Evolutionary conservation across 163 green algal species (phyloP).

Genomic region (Scenedesmus sp.): DNA sequence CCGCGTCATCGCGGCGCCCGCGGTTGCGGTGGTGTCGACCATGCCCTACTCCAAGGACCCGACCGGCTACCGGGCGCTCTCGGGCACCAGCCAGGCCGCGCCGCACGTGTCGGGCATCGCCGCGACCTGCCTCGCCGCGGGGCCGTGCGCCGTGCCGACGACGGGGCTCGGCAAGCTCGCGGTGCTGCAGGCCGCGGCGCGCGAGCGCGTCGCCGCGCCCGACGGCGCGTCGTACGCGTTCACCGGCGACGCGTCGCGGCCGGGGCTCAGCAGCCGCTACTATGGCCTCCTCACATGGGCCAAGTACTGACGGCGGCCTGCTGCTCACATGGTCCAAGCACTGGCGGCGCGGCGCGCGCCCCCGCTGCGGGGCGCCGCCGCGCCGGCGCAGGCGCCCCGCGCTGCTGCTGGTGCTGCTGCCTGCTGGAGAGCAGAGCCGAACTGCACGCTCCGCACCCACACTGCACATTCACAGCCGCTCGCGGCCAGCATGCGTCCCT

Average conservation of each 20-base stretch:
- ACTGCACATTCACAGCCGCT: too few relatives aligned
- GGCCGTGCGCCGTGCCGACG: neutral
- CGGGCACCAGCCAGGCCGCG: constrained; percentile 15
- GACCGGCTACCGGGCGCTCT: constrained; percentile 3
- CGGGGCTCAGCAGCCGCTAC: neutral
- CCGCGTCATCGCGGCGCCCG: constrained; percentile 12
- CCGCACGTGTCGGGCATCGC: constrained; percentile 25
- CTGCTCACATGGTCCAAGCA: too few relatives aligned
- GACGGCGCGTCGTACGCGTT: neutral
- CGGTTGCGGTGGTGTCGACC: neutral
- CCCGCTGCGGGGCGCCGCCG: too few relatives aligned
- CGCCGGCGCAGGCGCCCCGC: too few relatives aligned
- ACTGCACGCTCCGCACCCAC: too few relatives aligned
- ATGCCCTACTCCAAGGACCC: constrained; percentile 2
- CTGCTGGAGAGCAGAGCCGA: too few relatives aligned
- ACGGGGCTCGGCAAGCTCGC: neutral
- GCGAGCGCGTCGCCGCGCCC: neutral
- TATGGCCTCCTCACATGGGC: constrained; percentile 16
- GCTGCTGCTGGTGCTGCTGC: too few relatives aligned
- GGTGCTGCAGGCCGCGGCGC: constrained; percentile 2
- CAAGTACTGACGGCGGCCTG: too few relatives aligned
- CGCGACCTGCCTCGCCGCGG: constrained; percentile 21
- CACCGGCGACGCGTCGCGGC: neutral
- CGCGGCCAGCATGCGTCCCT: too few relatives aligned
- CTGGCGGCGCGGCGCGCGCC: too few relatives aligned